A percentile compares a stretch with the other conserved stretches of the same genome.
phyloP scores from a whole-genome alignment of 2,329 filamentous ascomycete genomes.

The Aspergillus sp. region DNA sequence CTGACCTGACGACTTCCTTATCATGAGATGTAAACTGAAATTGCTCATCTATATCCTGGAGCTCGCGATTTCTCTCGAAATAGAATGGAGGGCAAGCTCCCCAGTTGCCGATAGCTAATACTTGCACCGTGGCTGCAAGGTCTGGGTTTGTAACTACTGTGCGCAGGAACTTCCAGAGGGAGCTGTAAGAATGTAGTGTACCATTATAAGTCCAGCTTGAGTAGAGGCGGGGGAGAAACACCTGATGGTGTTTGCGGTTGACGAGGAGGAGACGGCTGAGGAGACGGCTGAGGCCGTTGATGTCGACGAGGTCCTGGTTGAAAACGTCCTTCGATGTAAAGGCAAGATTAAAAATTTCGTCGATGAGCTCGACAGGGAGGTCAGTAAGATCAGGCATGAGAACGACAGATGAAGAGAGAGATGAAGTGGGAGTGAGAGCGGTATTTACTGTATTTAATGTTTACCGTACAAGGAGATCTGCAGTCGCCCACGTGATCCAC shows the following conservation, averaged over 20 bases:
- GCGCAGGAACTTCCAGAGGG: constrained; percentile 6
- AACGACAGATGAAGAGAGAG: no score
- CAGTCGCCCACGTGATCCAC: no score
- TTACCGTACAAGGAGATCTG: no score
- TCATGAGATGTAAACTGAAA: neutral
- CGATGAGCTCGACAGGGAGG: constrained; percentile 3
- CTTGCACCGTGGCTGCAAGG: neutral
- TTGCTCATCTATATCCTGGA: neutral
- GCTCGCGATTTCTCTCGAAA: neutral
- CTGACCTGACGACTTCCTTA: neutral
- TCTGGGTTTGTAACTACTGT: neutral
- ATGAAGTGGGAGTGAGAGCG: no score
- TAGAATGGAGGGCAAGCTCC: neutral
- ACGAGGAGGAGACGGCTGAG: neutral
- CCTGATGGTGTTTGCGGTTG: neutral
- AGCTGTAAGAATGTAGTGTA: neutral
- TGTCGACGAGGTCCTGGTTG: neutral
- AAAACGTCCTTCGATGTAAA: neutral
- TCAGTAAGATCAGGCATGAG: neutral
- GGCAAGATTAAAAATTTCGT: neutral
- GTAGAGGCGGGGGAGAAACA: neutral
- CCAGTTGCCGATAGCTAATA: constrained; percentile 9
- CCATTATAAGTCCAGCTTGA: constrained; percentile 1
- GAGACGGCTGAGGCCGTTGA: neutral
- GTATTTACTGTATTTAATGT: no score